phyloP scores from a whole-genome alignment of 202 grass and related monocot species.

The Thinopyrum obtusiflorum region DNA sequence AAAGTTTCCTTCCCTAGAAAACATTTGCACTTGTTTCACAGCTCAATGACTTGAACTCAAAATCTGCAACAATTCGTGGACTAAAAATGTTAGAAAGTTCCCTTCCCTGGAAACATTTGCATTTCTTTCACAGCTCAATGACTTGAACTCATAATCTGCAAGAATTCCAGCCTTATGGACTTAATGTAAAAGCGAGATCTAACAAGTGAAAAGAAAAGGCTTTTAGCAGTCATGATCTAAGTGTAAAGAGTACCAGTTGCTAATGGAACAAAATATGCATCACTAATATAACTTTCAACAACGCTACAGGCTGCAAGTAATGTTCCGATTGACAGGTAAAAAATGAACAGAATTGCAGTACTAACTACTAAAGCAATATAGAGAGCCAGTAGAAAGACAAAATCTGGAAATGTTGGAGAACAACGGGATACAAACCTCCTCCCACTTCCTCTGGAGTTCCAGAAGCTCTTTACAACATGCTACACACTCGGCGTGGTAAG shows the following conservation, averaged over 20 bases:
- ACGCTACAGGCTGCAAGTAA: background rate
- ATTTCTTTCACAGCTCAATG: background rate
- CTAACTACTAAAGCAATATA: background rate
- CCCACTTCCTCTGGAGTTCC: slow-evolving; percentile 72
- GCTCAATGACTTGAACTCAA: background rate
- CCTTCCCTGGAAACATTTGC: background rate
- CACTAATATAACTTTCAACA: background rate
- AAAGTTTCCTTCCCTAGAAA: background rate
- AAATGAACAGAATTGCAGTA: background rate
- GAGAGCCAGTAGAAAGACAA: background rate
- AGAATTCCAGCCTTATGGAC: background rate
- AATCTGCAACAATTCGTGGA: background rate
- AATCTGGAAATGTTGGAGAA: background rate
- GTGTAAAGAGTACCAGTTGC: background rate
- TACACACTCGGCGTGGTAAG: slow-evolving; percentile 65
- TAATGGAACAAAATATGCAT: background rate
- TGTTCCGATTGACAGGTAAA: background rate
- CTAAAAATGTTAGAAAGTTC: background rate
- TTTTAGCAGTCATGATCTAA: background rate
- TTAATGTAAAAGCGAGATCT: background rate
- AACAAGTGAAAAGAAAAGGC: background rate
- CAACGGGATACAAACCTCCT: slow-evolving; percentile 43
- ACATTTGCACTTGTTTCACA: background rate
- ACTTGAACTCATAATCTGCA: background rate
- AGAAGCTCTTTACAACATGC: slow-evolving; percentile 62